Percentiles rank a stretch among this genome's conserved stretches.
These are phyloP conservation scores for Bothriochloa decipiens DNA, from an alignment of 176 grass and related monocot genomes.

Conservation along the genomic window DNA sequence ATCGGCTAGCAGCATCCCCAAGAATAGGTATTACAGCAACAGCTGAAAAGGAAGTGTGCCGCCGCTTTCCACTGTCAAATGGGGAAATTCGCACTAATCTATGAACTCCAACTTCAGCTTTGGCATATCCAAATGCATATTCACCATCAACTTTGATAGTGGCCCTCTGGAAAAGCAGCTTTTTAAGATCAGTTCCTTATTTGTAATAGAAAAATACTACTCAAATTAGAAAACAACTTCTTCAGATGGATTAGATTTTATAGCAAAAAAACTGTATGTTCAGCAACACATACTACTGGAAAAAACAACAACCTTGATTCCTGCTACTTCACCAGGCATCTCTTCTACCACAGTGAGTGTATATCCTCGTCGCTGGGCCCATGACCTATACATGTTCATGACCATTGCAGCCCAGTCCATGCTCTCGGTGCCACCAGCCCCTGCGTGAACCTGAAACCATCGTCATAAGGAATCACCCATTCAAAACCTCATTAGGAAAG, in stretches of 20 bases:
- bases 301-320: conserved; percentile 84
- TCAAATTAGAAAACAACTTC: not conserved
- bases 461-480: conserved; percentile 13
- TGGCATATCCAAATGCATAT: conserved; percentile 92
- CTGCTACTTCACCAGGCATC: conserved; percentile 92
- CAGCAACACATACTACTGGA: conserved; percentile 8
- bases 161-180: conserved; percentile 64
- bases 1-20: conserved; percentile 61
- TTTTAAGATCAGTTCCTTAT: conserved; percentile 3
- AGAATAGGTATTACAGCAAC: conserved; percentile 95
- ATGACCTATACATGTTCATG: conserved; percentile 89
- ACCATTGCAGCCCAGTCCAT: conserved; percentile 97
- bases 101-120: conserved; percentile 88
- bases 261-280: conserved; percentile 9
- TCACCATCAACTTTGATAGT: conserved; percentile 94
- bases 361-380: conserved; percentile 80
- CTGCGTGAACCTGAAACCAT: conserved; percentile 81
- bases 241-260: conserved; percentile 8
- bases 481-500: conserved; percentile 12
- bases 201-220: no score
- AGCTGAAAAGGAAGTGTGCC: conserved; percentile 94
- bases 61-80: conserved; percentile 84
- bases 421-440: conserved; percentile 94
- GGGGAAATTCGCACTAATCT: conserved; percentile 92
- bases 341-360: conserved; percentile 79